Percentiles rank a stretch among this genome's conserved stretches.
phyloP scores from a whole-genome alignment of 345 rosid species.

The Eucalyptus shirleyi region DNA sequence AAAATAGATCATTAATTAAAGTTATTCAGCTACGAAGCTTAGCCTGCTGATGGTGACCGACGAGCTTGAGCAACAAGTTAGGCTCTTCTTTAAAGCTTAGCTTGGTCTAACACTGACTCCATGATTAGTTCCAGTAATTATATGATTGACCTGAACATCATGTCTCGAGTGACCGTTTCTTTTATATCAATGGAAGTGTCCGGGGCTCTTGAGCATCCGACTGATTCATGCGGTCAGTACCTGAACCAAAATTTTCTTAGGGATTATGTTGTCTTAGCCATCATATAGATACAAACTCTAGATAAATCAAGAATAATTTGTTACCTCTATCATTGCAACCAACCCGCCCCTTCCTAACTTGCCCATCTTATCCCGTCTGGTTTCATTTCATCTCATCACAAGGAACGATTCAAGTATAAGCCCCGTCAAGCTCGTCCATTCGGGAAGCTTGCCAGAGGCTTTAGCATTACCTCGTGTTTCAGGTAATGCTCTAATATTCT shows the following conservation, averaged over 20 bases:
- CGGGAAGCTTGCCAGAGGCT: constrained; percentile 40
- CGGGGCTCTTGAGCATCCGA: neutral
- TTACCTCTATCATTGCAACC: neutral
- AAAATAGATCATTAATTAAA: neutral
- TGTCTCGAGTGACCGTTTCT: too few species aligned
- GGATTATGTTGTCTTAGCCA: neutral
- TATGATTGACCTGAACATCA: neutral
- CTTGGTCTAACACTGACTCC: neutral
- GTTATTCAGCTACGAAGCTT: too few species aligned
- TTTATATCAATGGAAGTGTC: neutral
- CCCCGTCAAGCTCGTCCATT: constrained; percentile 20
- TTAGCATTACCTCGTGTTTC: constrained; percentile 39
- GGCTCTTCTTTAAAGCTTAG: neutral
- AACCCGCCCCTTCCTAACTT: too few species aligned
- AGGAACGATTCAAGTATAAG: constrained; percentile 30
- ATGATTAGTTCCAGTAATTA: neutral
- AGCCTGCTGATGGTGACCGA: too few species aligned
- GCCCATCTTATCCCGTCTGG: neutral
- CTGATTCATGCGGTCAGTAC: neutral
- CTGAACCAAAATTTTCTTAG: too few species aligned
- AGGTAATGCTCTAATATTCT: neutral
- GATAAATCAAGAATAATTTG: neutral
- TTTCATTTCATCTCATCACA: neutral
- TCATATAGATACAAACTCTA: neutral
- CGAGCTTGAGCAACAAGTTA: neutral